Conservation (phyloP, 2,329 filamentous ascomycete species). For the Apiospora hydei region DNA sequence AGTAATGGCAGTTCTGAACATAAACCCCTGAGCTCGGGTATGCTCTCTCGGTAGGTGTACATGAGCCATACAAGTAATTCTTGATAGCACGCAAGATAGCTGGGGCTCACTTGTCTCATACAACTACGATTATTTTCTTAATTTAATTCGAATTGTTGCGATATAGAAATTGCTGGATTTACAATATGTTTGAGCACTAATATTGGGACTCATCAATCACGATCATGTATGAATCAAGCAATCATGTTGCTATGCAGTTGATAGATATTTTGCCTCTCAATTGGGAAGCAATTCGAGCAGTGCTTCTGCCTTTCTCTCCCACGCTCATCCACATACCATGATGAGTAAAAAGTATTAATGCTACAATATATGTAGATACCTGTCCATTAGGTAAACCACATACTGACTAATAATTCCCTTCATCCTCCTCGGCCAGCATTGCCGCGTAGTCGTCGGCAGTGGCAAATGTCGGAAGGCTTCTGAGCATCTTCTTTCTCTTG, state of each 20-base stretch:
- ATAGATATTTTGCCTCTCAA: not conserved
- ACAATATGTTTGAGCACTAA: not conserved
- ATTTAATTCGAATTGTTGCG: not conserved
- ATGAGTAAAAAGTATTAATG: not conserved
- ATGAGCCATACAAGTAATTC: too few species aligned
- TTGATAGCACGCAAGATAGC: not conserved
- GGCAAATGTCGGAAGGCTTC: conserved; percentile 89
- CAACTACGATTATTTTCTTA: not conserved
- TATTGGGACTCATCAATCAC: not conserved
- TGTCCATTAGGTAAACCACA: not conserved
- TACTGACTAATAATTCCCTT: conserved; percentile 42
- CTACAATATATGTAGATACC: not conserved
- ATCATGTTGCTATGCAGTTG: not conserved
- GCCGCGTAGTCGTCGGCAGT: conserved; percentile 93
- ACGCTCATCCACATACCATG: not conserved
- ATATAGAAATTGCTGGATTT: too few species aligned
- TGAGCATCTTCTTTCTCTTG: conserved; percentile 83
- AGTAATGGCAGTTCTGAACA: not conserved
- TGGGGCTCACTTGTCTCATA: not conserved
- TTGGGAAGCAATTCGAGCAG: not conserved
- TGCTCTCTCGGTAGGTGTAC: too few species aligned
- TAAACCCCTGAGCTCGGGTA: not conserved
- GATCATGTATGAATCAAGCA: not conserved
- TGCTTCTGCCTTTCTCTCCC: not conserved
- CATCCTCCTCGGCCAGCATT: conserved; percentile 77